A percentile compares a stretch with the other conserved stretches of the same genome.
Conservation (phyloP, 371 early-diverging fungal species). For the Mucor circinelloides region DNA sequence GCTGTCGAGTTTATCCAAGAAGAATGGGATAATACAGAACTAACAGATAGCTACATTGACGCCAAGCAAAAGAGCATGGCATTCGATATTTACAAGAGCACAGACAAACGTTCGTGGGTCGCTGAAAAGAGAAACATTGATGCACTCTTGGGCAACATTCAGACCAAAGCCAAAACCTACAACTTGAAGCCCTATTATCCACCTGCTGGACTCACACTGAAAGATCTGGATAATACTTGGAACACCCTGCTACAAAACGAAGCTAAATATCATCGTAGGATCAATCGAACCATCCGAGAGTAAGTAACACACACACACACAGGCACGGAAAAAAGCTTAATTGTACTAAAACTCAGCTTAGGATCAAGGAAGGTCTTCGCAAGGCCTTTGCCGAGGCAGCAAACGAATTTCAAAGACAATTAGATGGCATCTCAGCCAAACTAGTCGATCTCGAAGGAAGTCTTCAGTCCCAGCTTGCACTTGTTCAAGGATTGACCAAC, state of each 20-base stretch:
- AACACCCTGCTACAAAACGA: constrained; percentile 70
- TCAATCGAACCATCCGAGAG: constrained; percentile 84
- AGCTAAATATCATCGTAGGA: constrained; percentile 72
- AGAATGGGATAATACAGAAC: constrained; percentile 66
- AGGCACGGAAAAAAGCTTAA: not conserved
- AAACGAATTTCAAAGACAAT: constrained; percentile 69
- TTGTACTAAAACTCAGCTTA: constrained; percentile 17
- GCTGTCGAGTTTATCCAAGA: constrained; percentile 62
- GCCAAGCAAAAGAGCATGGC: constrained; percentile 73
- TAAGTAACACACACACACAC: constrained; percentile 31
- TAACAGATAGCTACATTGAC: constrained; percentile 73
- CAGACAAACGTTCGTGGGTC: constrained; percentile 85
- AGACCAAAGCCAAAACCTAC: constrained; percentile 94
- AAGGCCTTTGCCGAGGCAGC: constrained; percentile 77
- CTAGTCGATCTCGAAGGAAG: constrained; percentile 75
- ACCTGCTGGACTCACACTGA: constrained; percentile 70
- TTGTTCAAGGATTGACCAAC: constrained; percentile 50
- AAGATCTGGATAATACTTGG: constrained; percentile 86
- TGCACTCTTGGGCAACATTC: constrained; percentile 89
- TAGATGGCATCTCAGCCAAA: constrained; percentile 69
- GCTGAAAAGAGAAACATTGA: constrained; percentile 89
- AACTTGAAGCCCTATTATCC: constrained; percentile 85
- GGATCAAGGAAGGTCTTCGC: constrained; percentile 78
- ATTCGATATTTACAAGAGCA: constrained; percentile 83
- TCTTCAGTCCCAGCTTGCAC: constrained; percentile 71